Evolutionary conservation across 148 eudicot genomes (phyloP), one percentile per base, ranked within the genome.

Genomic region (Rhododendron mucronatum): DNA sequence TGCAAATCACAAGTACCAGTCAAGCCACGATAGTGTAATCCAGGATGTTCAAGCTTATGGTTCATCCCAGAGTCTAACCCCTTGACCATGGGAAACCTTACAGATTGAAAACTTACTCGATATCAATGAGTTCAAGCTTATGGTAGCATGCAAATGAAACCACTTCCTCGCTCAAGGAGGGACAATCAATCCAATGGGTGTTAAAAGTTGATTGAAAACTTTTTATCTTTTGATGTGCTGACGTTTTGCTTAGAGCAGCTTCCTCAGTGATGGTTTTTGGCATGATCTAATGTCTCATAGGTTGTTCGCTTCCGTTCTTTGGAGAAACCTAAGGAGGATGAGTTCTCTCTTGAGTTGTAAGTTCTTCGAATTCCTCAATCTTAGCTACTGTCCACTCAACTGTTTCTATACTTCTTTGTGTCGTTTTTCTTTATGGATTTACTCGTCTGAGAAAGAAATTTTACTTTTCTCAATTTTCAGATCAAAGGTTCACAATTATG

Each of bases 261-360:
- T 71, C 41, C 76, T 71, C 21, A 33, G 76, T 30, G 5, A 30
- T 71, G 18, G 37, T 15, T 71, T 33, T 65, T 71, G 2, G 8
- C 20, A 2, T 39, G 86, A 37, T 77, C 45, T 69, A 57, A 71
- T 81, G 12, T 28, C 63, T 86, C 85, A 18, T 88, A 97, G 99
- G 78, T 95, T 84, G 98, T 97, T 82, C 98, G 91, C 87, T 95
- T 97, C 84, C 93, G 98, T 78, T 86, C 95, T 39, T 88, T 97
- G 71, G 95, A 93, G 89, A 92, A 89, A 88, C 99, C 99, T 20
- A 93, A 92, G 90, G 99, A 97, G 86, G 98, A 97, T 83, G 98
- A 93, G 89, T 95, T 97, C 78, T 92, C 84, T 78, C 90, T 97
- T 35, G 98, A 95, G 85, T 89, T 97, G 99, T 97, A 89, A 92